Percentiles rank a stretch among this genome's conserved stretches.
Conservation (phyloP, 306 rosid species). For the Carpinus fangiana region DNA sequence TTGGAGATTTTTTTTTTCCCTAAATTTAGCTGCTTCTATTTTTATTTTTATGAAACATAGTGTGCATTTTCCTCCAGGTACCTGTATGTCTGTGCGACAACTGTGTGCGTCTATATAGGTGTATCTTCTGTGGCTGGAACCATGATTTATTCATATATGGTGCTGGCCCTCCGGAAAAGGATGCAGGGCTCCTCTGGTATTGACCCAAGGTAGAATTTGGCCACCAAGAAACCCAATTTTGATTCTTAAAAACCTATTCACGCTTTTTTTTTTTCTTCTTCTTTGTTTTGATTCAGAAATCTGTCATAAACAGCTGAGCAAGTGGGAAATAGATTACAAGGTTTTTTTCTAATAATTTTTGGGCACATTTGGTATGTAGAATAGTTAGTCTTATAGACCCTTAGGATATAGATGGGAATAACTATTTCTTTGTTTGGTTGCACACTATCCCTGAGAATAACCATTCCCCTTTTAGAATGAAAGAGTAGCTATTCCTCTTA, state of each 20-base stretch:
- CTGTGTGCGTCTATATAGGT: conserved; percentile 63
- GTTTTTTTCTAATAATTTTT: too few relatives aligned
- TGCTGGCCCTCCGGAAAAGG: conserved; percentile 46
- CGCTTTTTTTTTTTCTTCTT: not conserved
- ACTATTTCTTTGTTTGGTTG: too few relatives aligned
- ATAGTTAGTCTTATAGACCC: too few relatives aligned
- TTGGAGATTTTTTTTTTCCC: conserved; percentile 8
- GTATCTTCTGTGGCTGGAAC: conserved; percentile 61
- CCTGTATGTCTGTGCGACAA: conserved; percentile 71
- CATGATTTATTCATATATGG: conserved; percentile 54
- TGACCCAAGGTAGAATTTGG: conserved; percentile 26
- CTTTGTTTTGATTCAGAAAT: not conserved
- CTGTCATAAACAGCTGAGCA: not conserved
- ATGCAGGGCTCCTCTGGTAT: conserved; percentile 29
- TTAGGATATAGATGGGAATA: too few relatives aligned
- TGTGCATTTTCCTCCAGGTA: conserved; percentile 52
- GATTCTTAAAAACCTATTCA: conserved; percentile 5
- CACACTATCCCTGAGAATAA: too few relatives aligned
- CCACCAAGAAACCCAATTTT: conserved; percentile 24
- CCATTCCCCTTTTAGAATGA: too few relatives aligned
- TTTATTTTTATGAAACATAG: conserved; percentile 19
- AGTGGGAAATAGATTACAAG: not conserved
- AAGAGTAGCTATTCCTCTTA: too few relatives aligned
- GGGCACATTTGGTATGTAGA: too few relatives aligned
- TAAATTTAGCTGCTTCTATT: not conserved